A percentile compares a stretch with the other conserved stretches of the same genome.
Evolutionary conservation across 768 basidiomycete species (phyloP).

Genomic region (Mycena filopes): DNA sequence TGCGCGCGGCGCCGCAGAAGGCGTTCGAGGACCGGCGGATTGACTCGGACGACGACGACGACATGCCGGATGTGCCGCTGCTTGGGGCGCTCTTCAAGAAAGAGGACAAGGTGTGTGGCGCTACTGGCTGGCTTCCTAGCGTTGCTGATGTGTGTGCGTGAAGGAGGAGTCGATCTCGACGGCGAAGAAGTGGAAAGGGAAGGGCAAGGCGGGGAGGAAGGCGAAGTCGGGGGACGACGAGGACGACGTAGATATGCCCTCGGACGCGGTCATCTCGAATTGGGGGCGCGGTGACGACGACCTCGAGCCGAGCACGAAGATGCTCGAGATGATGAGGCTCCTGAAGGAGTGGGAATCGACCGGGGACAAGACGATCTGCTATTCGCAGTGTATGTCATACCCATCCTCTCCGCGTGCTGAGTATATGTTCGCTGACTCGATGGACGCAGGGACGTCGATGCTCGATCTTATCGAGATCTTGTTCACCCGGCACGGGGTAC

Average conservation of each 20-base stretch:
- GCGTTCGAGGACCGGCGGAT: slow-evolving; percentile 42
- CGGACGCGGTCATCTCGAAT: slow-evolving; percentile 57
- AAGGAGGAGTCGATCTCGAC: slow-evolving; percentile 25
- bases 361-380: slow-evolving; percentile 78
- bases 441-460: slow-evolving; percentile 74
- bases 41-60: slow-evolving; percentile 58
- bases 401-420: background rate
- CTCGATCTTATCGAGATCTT: slow-evolving; percentile 72
- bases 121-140: background rate
- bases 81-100: slow-evolving; percentile 50
- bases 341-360: slow-evolving; percentile 68
- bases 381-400: slow-evolving; percentile 75
- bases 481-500: slow-evolving; percentile 67
- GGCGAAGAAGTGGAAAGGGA: slow-evolving; percentile 31
- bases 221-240: slow-evolving; percentile 30
- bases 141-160: background rate
- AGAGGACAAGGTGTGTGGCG: slow-evolving; percentile 40
- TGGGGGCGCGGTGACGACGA: slow-evolving; percentile 72
- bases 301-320: slow-evolving; percentile 76
- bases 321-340: slow-evolving; percentile 64
- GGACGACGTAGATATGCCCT: slow-evolving; percentile 45
- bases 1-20: slow-evolving; percentile 40
- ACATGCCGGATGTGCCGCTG: slow-evolving; percentile 59
- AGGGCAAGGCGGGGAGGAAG: slow-evolving; percentile 38
- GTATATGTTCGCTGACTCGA: background rate